These are phyloP conservation scores for Bocquillonia castaneifolia DNA, from an alignment of 441 rosid species.

Conservation along the genomic window DNA sequence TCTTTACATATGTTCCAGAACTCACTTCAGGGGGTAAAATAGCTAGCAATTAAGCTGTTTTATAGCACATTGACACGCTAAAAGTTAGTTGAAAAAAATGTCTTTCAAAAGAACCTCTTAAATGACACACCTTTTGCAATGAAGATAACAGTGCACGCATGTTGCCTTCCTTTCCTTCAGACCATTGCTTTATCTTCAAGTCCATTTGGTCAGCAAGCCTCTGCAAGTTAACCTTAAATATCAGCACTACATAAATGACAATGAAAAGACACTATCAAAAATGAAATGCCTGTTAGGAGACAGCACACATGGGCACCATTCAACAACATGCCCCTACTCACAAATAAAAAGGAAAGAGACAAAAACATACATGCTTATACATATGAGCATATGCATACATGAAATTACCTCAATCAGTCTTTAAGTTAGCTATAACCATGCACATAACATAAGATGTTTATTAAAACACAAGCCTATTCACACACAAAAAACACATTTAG, in stretches of 20 bases:
- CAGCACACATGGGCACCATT: not conserved
- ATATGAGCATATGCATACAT: not conserved
- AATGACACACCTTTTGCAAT: slow-evolving; percentile 56
- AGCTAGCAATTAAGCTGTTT: not conserved
- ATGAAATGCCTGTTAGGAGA: not conserved
- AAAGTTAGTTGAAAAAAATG: not conserved
- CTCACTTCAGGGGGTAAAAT: not conserved
- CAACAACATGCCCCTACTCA: not conserved
- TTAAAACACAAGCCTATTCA: not conserved
- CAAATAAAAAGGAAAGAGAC: not conserved
- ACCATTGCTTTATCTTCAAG: slow-evolving; percentile 68
- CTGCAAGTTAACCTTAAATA: slow-evolving; percentile 39
- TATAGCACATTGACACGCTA: slow-evolving; percentile 3
- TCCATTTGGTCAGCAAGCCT: slow-evolving; percentile 74
- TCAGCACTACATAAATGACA: slow-evolving; percentile 8
- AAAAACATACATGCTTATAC: not conserved
- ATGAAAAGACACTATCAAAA: not conserved
- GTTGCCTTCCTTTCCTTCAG: slow-evolving; percentile 86
- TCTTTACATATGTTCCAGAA: not conserved
- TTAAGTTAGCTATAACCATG: too few species aligned
- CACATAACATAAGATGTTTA: too few species aligned
- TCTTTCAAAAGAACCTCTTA: not conserved
- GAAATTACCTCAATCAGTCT: too few species aligned
- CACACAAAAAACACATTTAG: too few species aligned
- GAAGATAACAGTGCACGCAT: slow-evolving; percentile 87